Percentiles rank a stretch among this genome's conserved stretches.
These are phyloP conservation scores for Comarum palustre DNA, from an alignment of 306 rosid species.

Conservation along the genomic window DNA sequence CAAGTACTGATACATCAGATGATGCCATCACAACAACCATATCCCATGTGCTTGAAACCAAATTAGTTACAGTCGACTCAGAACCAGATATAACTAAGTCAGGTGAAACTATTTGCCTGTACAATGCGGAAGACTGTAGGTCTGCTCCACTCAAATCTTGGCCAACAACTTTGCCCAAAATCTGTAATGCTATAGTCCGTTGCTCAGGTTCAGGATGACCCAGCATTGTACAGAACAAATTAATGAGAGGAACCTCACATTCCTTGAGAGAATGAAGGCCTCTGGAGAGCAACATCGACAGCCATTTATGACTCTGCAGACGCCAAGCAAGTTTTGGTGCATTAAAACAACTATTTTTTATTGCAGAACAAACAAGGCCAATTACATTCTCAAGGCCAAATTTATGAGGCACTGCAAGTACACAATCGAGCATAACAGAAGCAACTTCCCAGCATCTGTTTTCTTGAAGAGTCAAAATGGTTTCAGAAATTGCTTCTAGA, in stretches of 20 bases:
- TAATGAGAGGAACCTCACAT: slow-evolving; percentile 58
- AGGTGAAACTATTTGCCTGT: slow-evolving; percentile 39
- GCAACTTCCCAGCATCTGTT: slow-evolving; percentile 88
- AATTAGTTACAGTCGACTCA: slow-evolving; percentile 45
- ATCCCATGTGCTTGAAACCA: slow-evolving; percentile 90
- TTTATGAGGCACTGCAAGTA: slow-evolving; percentile 52
- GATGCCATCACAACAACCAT: slow-evolving; percentile 68
- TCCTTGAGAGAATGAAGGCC: slow-evolving; percentile 52
- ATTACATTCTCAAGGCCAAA: slow-evolving; percentile 54
- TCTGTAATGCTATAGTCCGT: slow-evolving; percentile 65
- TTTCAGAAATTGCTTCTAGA: slow-evolving; percentile 64
- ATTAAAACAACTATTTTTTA: slow-evolving; percentile 52
- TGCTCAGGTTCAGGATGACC: slow-evolving; percentile 94
- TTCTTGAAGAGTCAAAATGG: slow-evolving; percentile 57
- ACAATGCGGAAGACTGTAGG: slow-evolving; percentile 35
- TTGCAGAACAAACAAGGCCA: slow-evolving; percentile 58
- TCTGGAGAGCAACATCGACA: slow-evolving; percentile 49
- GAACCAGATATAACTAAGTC: slow-evolving; percentile 41
- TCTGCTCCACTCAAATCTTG: slow-evolving; percentile 42
- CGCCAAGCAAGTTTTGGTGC: slow-evolving; percentile 90
- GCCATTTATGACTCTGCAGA: slow-evolving; percentile 74
- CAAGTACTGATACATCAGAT: slow-evolving; percentile 57
- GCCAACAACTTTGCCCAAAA: slow-evolving; percentile 68
- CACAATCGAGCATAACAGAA: slow-evolving; percentile 70
- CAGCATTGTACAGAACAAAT: slow-evolving; percentile 64